A percentile compares a stretch with the other conserved stretches of the same genome.
These are phyloP conservation scores for Cicer yamashitae DNA, from an alignment of 306 rosid species.

Conservation along the genomic window DNA sequence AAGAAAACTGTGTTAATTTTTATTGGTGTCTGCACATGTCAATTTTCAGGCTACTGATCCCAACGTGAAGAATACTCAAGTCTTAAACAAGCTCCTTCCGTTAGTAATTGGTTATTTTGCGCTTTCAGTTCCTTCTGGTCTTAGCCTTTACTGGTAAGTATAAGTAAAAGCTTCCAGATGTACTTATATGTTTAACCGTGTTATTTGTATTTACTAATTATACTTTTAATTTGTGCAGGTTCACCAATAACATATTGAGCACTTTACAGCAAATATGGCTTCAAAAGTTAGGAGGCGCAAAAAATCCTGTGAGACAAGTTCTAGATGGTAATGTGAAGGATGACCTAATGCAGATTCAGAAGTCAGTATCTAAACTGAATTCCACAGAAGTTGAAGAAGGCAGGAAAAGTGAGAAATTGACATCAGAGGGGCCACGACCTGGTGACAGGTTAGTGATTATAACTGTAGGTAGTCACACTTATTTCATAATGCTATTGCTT, in stretches of 20 bases:
- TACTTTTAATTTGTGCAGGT: slow-evolving; percentile 59
- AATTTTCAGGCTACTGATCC: slow-evolving; percentile 80
- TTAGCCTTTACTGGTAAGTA: slow-evolving; percentile 96
- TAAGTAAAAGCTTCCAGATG: slow-evolving; percentile 33
- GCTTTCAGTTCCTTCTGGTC: slow-evolving; percentile 98
- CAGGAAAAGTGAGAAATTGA: slow-evolving; percentile 56
- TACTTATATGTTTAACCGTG: slow-evolving; percentile 34
- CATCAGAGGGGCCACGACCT: slow-evolving; percentile 61
- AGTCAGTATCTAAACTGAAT: slow-evolving; percentile 55
- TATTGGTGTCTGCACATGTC: slow-evolving; percentile 35
- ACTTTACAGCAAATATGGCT: slow-evolving; percentile 98
- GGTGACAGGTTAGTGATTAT: slow-evolving; percentile 78
- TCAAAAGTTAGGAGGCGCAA: slow-evolving; percentile 91
- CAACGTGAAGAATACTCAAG: slow-evolving; percentile 89
- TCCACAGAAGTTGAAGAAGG: slow-evolving; percentile 49
- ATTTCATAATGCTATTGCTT: slow-evolving; percentile 8
- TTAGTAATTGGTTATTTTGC: slow-evolving; percentile 95
- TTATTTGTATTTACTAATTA: slow-evolving; percentile 38
- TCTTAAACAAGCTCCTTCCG: slow-evolving; percentile 81
- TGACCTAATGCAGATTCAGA: slow-evolving; percentile 56
- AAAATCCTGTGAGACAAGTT: slow-evolving; percentile 58
- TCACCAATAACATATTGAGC: slow-evolving; percentile 92
- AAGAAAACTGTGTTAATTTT: slow-evolving; percentile 29
- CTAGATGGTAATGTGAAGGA: slow-evolving; percentile 54
- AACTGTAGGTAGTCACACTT: slow-evolving; percentile 24